Base-by-base conservation (phyloP, 2,329 filamentous ascomycete species). In the Ceratocystis smalleyi region DNA sequence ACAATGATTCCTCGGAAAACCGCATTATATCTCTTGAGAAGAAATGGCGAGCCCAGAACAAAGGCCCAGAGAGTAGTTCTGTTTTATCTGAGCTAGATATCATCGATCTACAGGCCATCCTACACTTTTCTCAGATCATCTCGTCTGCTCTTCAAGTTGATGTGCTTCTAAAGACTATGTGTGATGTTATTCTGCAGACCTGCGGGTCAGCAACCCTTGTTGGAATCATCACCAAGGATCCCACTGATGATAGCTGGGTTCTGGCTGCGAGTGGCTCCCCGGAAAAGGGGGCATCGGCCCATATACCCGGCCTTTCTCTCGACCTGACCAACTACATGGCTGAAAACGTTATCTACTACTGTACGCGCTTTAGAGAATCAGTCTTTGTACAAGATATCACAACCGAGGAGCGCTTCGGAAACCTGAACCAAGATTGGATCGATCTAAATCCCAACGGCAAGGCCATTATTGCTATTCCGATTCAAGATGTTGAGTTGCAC, bases 401-500 rank as follows among this genome's bases (percentile, higher is more conserved):
- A 24, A 83, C 82, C 60, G 88, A 92, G 70, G 88, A 91, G 72
- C 79, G 88, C 40, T 91, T 91, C 68, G 86, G 86, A 57, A 90
- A 89, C 67, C 86, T 91, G 5, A 83, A 81, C 59, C 81, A 87
- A 24, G 76, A 79, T 0, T 91, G 88, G 82, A 75, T 88, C 35
- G 78, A 82, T 68, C 79, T 80, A 63, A 87, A 90, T 68, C 85
- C 86, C 0, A 75, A 81, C 43, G 87, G 88, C 69, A 88, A 85
- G 70, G 84, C 87, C 2, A 83, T 91, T 66, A 91, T 92, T 66
- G 85, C 86, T n/a, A 83, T 91, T 47, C 88, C 88, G 0, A 91
- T 92, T 65, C 78, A 84, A 59, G 87, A 91, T 71, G 88, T 86
- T 3, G 80, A 82, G 40, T 85, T 87, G 62, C 80, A 83, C 5